A percentile compares a stretch with the other conserved stretches of the same genome.
Conservation (phyloP, 257 asterid genomes). For the Capsicum rhomboideum region DNA sequence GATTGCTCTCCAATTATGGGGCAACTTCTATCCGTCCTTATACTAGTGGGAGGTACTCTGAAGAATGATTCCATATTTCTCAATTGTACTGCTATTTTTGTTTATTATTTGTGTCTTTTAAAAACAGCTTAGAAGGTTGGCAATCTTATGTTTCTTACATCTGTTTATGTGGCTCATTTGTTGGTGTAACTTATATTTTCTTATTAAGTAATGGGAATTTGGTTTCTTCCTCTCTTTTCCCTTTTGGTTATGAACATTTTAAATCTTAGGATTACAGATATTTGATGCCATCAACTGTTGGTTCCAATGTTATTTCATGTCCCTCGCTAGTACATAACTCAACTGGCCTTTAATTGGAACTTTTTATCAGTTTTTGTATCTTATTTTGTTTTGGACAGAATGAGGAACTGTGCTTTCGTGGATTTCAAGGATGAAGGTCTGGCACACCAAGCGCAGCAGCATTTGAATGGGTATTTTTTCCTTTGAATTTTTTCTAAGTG, state of each 20-base stretch:
- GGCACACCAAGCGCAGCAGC: slow-evolving; percentile 77
- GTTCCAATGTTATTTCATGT: background rate
- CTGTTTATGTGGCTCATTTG: background rate
- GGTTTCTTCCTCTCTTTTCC: background rate
- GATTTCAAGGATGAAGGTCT: slow-evolving; percentile 60
- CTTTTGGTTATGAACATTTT: background rate
- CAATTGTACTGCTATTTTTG: background rate
- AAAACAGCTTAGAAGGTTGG: background rate
- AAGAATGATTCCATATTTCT: background rate
- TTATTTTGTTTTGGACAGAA: slow-evolving; percentile 22
- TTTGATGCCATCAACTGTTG: background rate
- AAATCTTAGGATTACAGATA: background rate
- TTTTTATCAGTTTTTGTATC: background rate
- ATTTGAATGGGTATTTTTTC: slow-evolving; percentile 57
- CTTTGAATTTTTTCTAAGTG: background rate
- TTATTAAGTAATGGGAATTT: background rate
- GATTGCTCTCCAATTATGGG: slow-evolving; percentile 78
- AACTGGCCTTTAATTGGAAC: background rate
- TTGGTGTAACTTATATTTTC: background rate
- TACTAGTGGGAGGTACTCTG: slow-evolving; percentile 48
- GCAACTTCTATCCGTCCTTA: slow-evolving; percentile 73
- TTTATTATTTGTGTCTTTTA: background rate
- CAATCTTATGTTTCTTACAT: background rate
- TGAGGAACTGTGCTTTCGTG: slow-evolving; percentile 71
- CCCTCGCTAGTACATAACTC: background rate